Percentiles rank a stretch among this genome's conserved stretches.
These are phyloP conservation scores for Xanthoconium purpureum DNA, from an alignment of 768 basidiomycete species.

Conservation along the genomic window DNA sequence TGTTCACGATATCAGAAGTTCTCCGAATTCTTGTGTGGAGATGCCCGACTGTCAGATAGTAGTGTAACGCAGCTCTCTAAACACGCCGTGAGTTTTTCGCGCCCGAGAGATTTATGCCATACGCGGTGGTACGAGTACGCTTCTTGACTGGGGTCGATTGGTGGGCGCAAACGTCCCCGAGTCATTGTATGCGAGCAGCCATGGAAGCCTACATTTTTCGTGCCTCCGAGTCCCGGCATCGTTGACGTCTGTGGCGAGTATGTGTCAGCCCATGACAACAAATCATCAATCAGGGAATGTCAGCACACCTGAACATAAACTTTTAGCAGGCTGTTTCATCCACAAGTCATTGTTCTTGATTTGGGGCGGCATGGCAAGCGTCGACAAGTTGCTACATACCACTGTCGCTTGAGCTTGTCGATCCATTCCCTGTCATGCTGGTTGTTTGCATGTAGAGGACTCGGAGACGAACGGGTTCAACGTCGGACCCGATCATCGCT, in stretches of 20 bases:
- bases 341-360: background rate
- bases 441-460: background rate
- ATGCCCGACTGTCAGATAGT: background rate
- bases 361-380: background rate
- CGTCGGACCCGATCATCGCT: background rate
- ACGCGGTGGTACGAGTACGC: background rate
- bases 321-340: background rate
- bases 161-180: background rate
- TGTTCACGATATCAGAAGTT: background rate
- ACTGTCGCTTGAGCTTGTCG: background rate
- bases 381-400: background rate
- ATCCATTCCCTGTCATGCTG: background rate
- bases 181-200: no score
- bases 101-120: background rate
- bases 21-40: background rate
- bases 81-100: slow-evolving; percentile 1
- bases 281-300: background rate
- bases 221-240: background rate
- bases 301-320: background rate
- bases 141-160: background rate
- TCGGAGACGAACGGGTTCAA: background rate
- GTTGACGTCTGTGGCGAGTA: background rate
- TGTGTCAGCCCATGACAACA: background rate
- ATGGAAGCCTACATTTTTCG: background rate
- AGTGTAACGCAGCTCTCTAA: background rate